phyloP scores from a whole-genome alignment of 2,329 filamentous ascomycete genomes.

The Hypoxylon sp. region DNA sequence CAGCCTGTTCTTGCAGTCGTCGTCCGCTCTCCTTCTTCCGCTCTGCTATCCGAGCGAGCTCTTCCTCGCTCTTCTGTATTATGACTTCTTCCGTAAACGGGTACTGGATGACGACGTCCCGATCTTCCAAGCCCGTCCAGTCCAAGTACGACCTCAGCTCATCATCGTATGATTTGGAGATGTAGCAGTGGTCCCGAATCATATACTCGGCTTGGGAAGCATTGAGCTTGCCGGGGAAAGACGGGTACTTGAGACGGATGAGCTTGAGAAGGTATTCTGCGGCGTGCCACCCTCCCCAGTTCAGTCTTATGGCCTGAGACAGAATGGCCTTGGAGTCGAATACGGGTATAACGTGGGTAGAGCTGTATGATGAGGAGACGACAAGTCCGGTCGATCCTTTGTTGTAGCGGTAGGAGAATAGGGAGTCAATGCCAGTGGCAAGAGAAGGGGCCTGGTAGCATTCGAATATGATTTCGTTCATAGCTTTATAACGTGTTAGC shows the following conservation, averaged over 20 bases:
- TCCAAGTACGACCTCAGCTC: slow-evolving; percentile 83
- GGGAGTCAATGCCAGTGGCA: slow-evolving; percentile 92
- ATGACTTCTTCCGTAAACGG: slow-evolving; percentile 92
- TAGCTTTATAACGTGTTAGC: slow-evolving; percentile 63
- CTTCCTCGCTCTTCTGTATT: slow-evolving; percentile 91
- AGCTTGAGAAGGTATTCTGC: slow-evolving; percentile 93
- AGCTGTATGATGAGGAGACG: slow-evolving; percentile 89
- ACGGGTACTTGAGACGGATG: slow-evolving; percentile 88
- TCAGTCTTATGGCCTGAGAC: slow-evolving; percentile 84
- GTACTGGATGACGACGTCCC: slow-evolving; percentile 89
- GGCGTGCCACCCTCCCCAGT: slow-evolving; percentile 92
- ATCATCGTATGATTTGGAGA: slow-evolving; percentile 82
- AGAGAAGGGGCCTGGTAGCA: slow-evolving; percentile 91
- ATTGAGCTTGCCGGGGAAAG: slow-evolving; percentile 85
- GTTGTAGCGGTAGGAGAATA: slow-evolving; percentile 96
- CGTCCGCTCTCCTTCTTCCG: slow-evolving; percentile 94
- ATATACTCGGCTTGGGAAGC: slow-evolving; percentile 87
- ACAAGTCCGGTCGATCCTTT: slow-evolving; percentile 86
- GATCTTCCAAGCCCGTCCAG: slow-evolving; percentile 89
- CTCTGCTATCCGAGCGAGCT: slow-evolving; percentile 88
- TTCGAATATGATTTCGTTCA: slow-evolving; percentile 98
- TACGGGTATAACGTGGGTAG: slow-evolving; percentile 94
- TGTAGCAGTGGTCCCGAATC: slow-evolving; percentile 86
- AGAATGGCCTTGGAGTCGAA: slow-evolving; percentile 85
- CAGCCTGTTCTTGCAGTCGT: slow-evolving; percentile 91